Evolutionary conservation across 2,329 filamentous ascomycete species (phyloP), one percentile per base, ranked within the genome.

Genomic region (Hirsutella rhossiliensis): DNA sequence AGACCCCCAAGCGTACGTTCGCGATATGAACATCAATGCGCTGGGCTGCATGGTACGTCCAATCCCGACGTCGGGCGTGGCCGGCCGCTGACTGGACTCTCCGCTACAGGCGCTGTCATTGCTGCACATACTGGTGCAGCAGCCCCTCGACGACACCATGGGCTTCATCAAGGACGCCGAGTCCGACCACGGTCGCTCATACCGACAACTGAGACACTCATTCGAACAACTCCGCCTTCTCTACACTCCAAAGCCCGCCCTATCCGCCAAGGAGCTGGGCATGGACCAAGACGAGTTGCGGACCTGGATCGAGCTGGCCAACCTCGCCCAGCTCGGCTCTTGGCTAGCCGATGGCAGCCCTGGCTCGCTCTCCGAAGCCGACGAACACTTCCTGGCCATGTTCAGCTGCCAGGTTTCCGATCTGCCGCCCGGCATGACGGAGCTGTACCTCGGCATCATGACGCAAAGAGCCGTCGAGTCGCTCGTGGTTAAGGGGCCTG

Each of bases 391-490:
- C 34, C 60, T 71, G n/a, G 55, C 61, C 18, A 56, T 67, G 19
- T 63, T 73, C 47, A 64, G 68, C 42, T 62, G 65, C 40, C 62
- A 66, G 42, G 63, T 69, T 1, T 70, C 72, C 13, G 64, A 68
- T 19, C 59, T 71, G 6, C 62, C 65, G 3, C 56, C 61, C 11
- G 61, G 65, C 2, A 59, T 70, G 37, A 61, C 65, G 15, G 65
- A 67, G 11, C 51, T 74, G 2, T 67, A 69, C 39, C 53, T 74
- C 18, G 63, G 60, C n/a, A 62, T 73, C 46, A 73, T 70, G 52
- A 69, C 67, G 0, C 68, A 71, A 41, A 55, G 62, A 46, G 61
- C 81, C 41, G 78, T 84, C 46, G 64, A 72, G 39, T 67, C 68
- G 11, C 62, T 82, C 18, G 64, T 71, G 37, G 64, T 63, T 7